Conservation (phyloP, 108 stramenopile genomes). For the Licmophora abbreviata region DNA sequence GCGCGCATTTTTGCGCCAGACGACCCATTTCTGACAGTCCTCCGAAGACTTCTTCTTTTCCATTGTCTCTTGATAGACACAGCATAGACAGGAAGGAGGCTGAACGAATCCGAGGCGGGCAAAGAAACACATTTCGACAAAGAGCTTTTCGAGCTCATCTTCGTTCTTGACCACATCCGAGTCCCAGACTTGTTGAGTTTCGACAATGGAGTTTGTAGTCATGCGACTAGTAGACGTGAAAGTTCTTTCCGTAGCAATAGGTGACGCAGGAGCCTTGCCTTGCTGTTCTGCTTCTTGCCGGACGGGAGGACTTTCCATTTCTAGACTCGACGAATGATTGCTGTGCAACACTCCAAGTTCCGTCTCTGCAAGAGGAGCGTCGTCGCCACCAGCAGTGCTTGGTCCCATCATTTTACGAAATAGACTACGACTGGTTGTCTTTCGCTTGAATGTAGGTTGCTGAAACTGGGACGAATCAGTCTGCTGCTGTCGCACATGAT, state of each 20-base stretch:
- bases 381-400: neutral
- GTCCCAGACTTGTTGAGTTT: neutral
- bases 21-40: conserved; percentile 24
- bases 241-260: neutral
- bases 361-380: neutral
- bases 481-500: neutral
- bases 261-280: neutral
- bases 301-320: too few species aligned
- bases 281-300: too few species aligned
- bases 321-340: too few species aligned
- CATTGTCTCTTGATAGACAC: conserved; percentile 29
- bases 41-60: conserved; percentile 7
- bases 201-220: neutral
- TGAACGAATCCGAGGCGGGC: conserved; percentile 75
- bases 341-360: neutral
- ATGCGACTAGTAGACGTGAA: neutral
- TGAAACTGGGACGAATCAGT: neutral
- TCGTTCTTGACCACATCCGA: conserved; percentile 2
- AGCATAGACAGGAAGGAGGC: conserved; percentile 64
- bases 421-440: neutral
- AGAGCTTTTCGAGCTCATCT: conserved; percentile 22
- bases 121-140: conserved; percentile 68
- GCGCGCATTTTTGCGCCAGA: conserved; percentile 58
- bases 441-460: neutral
- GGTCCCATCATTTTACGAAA: too few species aligned